phyloP scores from a whole-genome alignment of 2,329 filamentous ascomycete genomes.

The Penicillium decumbens region DNA sequence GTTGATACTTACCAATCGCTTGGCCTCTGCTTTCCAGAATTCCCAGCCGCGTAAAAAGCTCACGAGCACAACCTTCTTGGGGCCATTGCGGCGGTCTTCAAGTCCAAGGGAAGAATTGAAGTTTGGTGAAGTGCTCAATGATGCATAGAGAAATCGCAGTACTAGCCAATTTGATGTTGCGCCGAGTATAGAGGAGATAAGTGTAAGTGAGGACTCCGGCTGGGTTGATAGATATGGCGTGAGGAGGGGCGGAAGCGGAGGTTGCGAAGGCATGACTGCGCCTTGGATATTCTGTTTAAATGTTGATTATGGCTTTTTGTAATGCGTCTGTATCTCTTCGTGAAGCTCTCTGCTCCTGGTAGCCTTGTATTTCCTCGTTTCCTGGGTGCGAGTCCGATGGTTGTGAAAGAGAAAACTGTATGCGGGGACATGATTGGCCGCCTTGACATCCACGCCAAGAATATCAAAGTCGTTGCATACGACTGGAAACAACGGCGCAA shows the following conservation, averaged over 20 bases:
- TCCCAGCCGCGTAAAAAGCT: slow-evolving; percentile 74
- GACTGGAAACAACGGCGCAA: background rate
- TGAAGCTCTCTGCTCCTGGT: background rate
- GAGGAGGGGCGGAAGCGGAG: slow-evolving; percentile 40
- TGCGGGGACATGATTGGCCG: slow-evolving; percentile 24
- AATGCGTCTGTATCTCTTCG: background rate
- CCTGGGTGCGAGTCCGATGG: slow-evolving; percentile 10
- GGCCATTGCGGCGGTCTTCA: slow-evolving; percentile 27
- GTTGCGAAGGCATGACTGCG: slow-evolving; percentile 37
- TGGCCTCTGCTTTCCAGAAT: slow-evolving; percentile 72
- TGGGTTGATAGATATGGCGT: slow-evolving; percentile 35
- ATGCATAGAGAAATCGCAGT: slow-evolving; percentile 49
- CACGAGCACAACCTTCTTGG: slow-evolving; percentile 63
- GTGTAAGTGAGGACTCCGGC: slow-evolving; percentile 37
- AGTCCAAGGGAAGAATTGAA: slow-evolving; percentile 19
- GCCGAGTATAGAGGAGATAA: slow-evolving; percentile 44
- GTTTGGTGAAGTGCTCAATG: slow-evolving; percentile 33
- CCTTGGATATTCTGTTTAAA: background rate
- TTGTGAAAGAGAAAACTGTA: slow-evolving; percentile 23
- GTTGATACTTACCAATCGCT: slow-evolving; percentile 56
- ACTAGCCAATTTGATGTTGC: slow-evolving; percentile 55
- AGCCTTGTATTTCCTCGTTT: background rate
- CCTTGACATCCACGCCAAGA: slow-evolving; percentile 22
- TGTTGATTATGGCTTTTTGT: background rate
- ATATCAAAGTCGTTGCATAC: background rate